A percentile compares a stretch with the other conserved stretches of the same genome.
Conservation (phyloP, 1,284 basidiomycete genomes). For the Melampsora occidentalis region DNA sequence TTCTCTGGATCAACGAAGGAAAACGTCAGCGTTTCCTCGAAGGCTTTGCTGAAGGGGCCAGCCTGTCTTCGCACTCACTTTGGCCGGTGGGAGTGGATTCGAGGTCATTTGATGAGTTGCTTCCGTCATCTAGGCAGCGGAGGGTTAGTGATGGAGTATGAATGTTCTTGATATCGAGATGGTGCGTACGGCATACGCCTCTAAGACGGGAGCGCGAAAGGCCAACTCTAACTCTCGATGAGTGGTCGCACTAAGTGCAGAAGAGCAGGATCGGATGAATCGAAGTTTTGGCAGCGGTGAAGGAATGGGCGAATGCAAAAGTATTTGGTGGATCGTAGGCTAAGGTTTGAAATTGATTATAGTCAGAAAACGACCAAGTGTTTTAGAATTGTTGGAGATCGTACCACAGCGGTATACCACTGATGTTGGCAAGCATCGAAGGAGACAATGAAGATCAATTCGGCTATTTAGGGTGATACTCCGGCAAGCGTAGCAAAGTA, state of each 20-base stretch:
- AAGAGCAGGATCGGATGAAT: conserved; percentile 59
- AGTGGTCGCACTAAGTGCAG: conserved; percentile 56
- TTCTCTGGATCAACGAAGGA: conserved; percentile 47
- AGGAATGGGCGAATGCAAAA: conserved; percentile 55
- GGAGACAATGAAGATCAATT: neutral
- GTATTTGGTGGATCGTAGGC: conserved; percentile 59
- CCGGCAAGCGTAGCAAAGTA: neutral
- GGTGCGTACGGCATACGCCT: conserved; percentile 53
- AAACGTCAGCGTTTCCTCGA: neutral
- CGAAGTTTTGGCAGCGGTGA: conserved; percentile 55
- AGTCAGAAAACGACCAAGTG: neutral
- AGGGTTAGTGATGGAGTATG: conserved; percentile 16
- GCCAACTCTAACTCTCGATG: conserved; percentile 54
- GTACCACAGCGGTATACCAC: conserved; percentile 57
- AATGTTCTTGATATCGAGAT: conserved; percentile 12
- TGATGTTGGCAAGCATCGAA: conserved; percentile 52
- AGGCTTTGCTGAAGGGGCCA: neutral
- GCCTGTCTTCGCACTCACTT: neutral
- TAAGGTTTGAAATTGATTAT: conserved; percentile 48
- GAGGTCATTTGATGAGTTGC: conserved; percentile 58
- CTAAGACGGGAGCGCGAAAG: conserved; percentile 58
- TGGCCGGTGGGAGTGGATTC: conserved; percentile 53
- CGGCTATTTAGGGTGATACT: too few relatives aligned
- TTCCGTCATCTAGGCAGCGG: conserved; percentile 46
- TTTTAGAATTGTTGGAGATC: conserved; percentile 17